Percentiles rank a stretch among this genome's conserved stretches.
phyloP scores from a whole-genome alignment of 345 rosid genomes.

The Linum trigynum region DNA sequence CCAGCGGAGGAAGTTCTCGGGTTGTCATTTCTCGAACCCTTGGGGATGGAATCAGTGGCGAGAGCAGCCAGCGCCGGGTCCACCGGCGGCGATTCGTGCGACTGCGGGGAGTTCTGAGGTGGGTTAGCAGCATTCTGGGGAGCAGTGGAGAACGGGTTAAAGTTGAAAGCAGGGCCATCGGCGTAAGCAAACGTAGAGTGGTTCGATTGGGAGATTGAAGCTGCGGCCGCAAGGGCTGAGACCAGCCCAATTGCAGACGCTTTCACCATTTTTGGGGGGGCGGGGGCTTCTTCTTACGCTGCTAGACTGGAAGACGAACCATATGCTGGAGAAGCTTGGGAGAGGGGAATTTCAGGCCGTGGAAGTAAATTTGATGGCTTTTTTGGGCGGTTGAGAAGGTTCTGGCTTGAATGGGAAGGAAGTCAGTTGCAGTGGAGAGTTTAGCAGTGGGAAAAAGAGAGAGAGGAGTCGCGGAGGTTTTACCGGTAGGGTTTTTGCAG shows the following conservation, averaged over 20 bases:
- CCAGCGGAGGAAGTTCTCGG: constrained; percentile 84
- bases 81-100: constrained; percentile 25
- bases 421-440: no score
- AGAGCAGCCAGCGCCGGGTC: constrained; percentile 18
- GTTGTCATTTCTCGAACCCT: constrained; percentile 47
- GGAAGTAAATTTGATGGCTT: no score
- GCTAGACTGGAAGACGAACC: background rate
- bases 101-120: constrained; percentile 7
- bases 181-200: constrained; percentile 20
- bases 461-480: background rate
- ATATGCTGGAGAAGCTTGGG: background rate
- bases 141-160: constrained; percentile 24
- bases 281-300: background rate
- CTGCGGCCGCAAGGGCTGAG: constrained; percentile 62
- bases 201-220: constrained; percentile 32
- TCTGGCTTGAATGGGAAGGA: background rate
- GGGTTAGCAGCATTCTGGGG: constrained; percentile 23
- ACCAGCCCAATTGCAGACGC: constrained; percentile 44
- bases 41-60: constrained; percentile 31
- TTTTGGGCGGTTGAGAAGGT: background rate
- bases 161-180: constrained; percentile 51
- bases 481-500: background rate
- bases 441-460: background rate
- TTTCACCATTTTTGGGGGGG: constrained; percentile 39
- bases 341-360: background rate